Evolutionary conservation across 768 basidiomycete species (phyloP), one percentile per base, ranked within the genome.

Genomic region (Paxillus rubicundulus): DNA sequence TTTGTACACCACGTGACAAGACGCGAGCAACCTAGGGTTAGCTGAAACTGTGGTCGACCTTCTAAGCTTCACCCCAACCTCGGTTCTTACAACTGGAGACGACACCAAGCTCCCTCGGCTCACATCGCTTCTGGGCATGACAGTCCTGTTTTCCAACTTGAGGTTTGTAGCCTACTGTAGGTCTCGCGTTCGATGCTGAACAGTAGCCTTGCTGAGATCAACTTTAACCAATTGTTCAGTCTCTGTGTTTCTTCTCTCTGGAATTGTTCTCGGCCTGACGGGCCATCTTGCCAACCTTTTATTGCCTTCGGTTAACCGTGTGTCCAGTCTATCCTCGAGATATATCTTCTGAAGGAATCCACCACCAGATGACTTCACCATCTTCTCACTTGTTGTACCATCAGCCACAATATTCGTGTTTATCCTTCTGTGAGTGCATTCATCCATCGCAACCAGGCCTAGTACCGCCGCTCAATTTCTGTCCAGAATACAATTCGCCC

Each of bases 261-360:
- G 74, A 13, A 74, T 77, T 27, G 84, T 89, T 34, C 77, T 92
- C 4, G 89, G 89, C 9, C 65, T 92, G 20, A 74, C 82, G 3
- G 82, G 79, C 12, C 81, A 89, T 67, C 82, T 90, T 58, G 87
- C 84, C 1, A 75, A 52, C 45, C 65, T 84, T 41, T 90, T 91
- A 68, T 72, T 89, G 27, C 86, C 89, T 0, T 67, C 74, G 42
- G 66, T 84, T 21, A 82, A 84, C 63, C 74, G 89, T 90, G 62
- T 47, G 82, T 71, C 8, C 33, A 36, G 42, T 41, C 17, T 41
- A 32, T 38, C 21, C 48, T 47, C 38, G 47, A 33, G 45, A 17
- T 32, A 41, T 24, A 14, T 45, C 27, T 40, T 45, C 45, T 36
- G 41, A 38, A 50, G 45, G 21, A 33, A n/a, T 18, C 30, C 43